A percentile compares a stretch with the other conserved stretches of the same genome.
Evolutionary conservation across 2,329 filamentous ascomycete species (phyloP).

Genomic region (Beauveria medogensis): DNA sequence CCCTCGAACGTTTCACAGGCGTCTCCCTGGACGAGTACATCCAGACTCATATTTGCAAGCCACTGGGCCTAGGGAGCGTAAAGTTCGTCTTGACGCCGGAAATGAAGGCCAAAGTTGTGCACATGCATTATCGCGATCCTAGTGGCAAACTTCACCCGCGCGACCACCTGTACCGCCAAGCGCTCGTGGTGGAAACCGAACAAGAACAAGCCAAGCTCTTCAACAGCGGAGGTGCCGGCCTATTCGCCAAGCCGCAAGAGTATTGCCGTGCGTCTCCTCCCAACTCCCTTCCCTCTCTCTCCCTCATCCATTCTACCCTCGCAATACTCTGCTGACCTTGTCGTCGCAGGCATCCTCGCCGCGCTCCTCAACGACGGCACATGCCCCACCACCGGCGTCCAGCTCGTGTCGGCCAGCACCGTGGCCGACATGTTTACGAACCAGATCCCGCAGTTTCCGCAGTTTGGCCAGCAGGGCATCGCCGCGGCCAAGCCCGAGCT

Average conservation of each 20-base stretch:
- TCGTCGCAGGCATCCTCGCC: constrained; percentile 44
- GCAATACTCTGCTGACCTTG: constrained; percentile 1
- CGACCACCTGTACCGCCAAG: constrained; percentile 43
- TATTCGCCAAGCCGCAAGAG: constrained; percentile 51
- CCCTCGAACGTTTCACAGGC: constrained; percentile 37
- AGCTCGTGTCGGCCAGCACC: constrained; percentile 47
- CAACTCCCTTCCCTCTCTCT: too few species aligned
- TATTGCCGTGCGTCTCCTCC: constrained; percentile 42
- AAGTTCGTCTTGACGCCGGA: constrained; percentile 47
- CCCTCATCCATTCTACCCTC: neutral
- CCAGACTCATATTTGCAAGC: constrained; percentile 37
- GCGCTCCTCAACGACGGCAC: constrained; percentile 57
- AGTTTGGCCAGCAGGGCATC: constrained; percentile 39
- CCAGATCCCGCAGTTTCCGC: constrained; percentile 46
- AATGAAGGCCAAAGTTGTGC: constrained; percentile 47
- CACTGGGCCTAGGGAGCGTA: constrained; percentile 40
- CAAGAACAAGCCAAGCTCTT: constrained; percentile 38
- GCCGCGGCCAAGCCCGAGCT: constrained; percentile 40
- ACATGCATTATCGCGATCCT: constrained; percentile 45
- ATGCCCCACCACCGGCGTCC: constrained; percentile 44
- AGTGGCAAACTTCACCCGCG: constrained; percentile 32
- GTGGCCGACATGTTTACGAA: constrained; percentile 59
- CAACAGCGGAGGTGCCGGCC: constrained; percentile 54
- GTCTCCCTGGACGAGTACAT: constrained; percentile 40
- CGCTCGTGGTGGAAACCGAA: constrained; percentile 33